Base-by-base conservation (phyloP, 257 asterid genomes). In the Jaltomata sinuosa region DNA sequence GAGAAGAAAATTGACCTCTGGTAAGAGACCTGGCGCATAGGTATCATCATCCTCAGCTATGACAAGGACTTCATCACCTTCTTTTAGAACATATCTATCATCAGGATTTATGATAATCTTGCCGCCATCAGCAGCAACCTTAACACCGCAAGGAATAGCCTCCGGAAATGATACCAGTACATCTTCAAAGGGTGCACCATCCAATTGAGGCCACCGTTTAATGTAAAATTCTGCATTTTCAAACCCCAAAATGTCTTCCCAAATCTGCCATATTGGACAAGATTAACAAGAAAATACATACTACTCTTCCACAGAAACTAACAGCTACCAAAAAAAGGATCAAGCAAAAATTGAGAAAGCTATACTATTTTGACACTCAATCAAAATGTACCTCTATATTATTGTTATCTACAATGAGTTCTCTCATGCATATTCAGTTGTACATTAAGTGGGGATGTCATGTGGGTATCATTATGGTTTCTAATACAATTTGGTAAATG, bases 41-140 rank as follows among this genome's bases (percentile, higher is more conserved):
- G 99, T 96, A 91, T 96, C 99, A 88, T 96, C 99, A 86, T 96
- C 99, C 90, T 96, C 99, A 34, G 99, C 99, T 88, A 96, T 94
- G 86, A 96, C 98, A 87, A 96, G 98, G 87, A 96, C 86, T 88
- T 94, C 98, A 85, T 96, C 99, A 86, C 97, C 99, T 89, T 92
- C 97, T 89, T 86, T 92, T 42, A 96, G 86, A 83, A 94, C 89
- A 89, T 96, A 96, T 38, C 87, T 91, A 87, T 94, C 97, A 87
- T 91, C 98, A 47, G 98, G 99, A 87, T 96, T 96, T 85, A 96
- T 94, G 85, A 83, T 91, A 88, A 96, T 96, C 87, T 90, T 94
- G 36, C 98, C 99, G 50, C 92, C 93, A 79, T 93, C 97, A 69
- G 95, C 94, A 62, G 92, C 93, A 81, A 94, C 90, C 90, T 94